Base-by-base conservation (phyloP, 2,329 filamentous ascomycete genomes). In the Talaromyces pinophilus region DNA sequence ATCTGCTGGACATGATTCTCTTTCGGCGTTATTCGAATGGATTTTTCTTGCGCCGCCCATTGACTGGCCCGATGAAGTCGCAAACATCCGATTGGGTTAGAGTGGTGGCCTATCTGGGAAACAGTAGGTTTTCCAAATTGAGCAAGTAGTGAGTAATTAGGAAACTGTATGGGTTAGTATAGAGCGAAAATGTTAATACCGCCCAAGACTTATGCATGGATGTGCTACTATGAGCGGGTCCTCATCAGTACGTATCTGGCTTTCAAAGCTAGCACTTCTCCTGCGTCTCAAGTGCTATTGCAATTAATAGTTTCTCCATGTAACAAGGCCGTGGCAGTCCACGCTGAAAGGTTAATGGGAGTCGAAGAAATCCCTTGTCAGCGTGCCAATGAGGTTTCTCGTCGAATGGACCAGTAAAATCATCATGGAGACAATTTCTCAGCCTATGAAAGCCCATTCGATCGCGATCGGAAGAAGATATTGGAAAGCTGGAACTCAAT, bases 291-390 rank as follows among this genome's bases (percentile, higher is more conserved):
- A 65, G 54, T 65, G 30, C 44, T 11, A 65, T 54, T 38, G 19
- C 25, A 22, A 60, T 52, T 52, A 42, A 62, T 66, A 66, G 59
- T 66, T 55, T 61, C 59, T 63, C 48, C 61, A 63, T 63, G 61
- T 63, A 54, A 55, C 61, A 33, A 30, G 46, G 17, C 48, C 25
- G 61, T 63, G 30, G 33, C 8, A 55, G 35, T 22, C 61, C 61
- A 44, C 54, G 28, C 48, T 55, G 22, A 40, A 42, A 48, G 15
- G 22, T 46, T 28, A 65, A 42, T 60, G 38, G 35, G 19, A 62
- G 22, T 48, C 15, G 44, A 57, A 17, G 25, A 2, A 33, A 28
- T 35, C 28, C 33, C 50, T 25, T 52, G 52, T 66, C 22, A 48
- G 25, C 33, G 7, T 44, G 28, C 63, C 59, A 66, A 63, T 63